These are phyloP conservation scores for Athelia psychrophila DNA, from an alignment of 1,284 basidiomycete genomes.

Conservation along the genomic window DNA sequence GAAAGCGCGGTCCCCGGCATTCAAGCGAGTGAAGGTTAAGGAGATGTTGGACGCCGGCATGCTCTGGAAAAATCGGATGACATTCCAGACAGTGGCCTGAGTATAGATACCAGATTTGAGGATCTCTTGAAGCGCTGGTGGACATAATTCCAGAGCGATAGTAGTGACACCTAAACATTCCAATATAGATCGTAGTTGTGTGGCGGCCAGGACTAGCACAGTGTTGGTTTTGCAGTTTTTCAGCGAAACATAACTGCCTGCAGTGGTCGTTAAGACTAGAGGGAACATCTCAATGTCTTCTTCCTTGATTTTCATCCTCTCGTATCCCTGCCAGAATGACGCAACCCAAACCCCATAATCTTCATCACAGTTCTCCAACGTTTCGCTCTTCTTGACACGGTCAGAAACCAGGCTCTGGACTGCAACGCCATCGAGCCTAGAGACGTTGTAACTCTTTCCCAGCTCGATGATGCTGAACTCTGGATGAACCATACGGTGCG, in stretches of 20 bases:
- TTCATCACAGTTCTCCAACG: constrained; percentile 1
- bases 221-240: no score
- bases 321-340: constrained; percentile 20
- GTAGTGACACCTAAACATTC: no score
- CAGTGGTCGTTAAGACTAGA: constrained; percentile 22
- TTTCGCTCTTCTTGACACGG: constrained; percentile 6
- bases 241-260: no score
- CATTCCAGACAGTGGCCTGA: not conserved
- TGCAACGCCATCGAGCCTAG: constrained; percentile 10
- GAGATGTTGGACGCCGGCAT: no score
- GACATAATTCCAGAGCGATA: not conserved
- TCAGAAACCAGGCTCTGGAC: constrained; percentile 21
- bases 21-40: constrained; percentile 15
- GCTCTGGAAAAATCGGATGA: not conserved
- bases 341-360: constrained; percentile 16
- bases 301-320: constrained; percentile 6
- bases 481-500: constrained; percentile 25
- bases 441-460: constrained; percentile 22
- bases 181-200: no score
- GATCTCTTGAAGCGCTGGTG: constrained; percentile 1
- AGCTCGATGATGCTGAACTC: constrained; percentile 11
- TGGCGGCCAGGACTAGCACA: no score
- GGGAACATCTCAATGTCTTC: constrained; percentile 18
- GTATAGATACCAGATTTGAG: constrained; percentile 1
- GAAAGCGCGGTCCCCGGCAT: constrained; percentile 6